Percentiles rank a stretch among this genome's conserved stretches.
Evolutionary conservation across 306 rosid species (phyloP).

Genomic region (Rosa multiflora): DNA sequence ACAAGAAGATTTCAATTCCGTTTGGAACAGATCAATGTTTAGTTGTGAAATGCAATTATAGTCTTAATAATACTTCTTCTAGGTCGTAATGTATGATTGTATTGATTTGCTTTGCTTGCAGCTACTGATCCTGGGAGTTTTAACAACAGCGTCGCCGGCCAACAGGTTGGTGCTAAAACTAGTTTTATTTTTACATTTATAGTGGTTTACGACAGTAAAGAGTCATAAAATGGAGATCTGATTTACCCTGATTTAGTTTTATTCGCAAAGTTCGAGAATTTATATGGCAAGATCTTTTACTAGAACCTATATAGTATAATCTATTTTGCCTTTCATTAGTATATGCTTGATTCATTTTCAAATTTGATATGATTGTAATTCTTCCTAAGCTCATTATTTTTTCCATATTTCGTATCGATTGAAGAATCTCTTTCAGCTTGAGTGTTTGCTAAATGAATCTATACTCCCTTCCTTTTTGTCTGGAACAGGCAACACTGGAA

Average conservation of each 20-base stretch:
- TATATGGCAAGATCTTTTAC: background rate
- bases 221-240: conserved; percentile 6
- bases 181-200: background rate
- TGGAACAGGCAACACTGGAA: conserved; percentile 91
- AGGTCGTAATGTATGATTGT: background rate
- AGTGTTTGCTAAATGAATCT: conserved; percentile 21
- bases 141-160: conserved; percentile 97
- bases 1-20: background rate
- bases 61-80: background rate
- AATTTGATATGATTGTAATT: conserved; percentile 19
- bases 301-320: background rate
- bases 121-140: conserved; percentile 86
- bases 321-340: conserved; percentile 2
- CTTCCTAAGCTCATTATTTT: background rate
- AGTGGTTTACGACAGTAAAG: background rate
- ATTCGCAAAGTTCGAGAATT: background rate
- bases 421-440: background rate
- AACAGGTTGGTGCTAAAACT: conserved; percentile 64
- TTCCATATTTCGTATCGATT: background rate
- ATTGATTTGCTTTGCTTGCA: conserved; percentile 25
- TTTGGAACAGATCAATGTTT: background rate
- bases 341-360: background rate
- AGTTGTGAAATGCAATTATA: background rate
- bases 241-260: background rate
- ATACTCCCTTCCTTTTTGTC: conserved; percentile 19